Percentiles rank a stretch among this genome's conserved stretches.
phyloP scores from a whole-genome alignment of 768 basidiomycete genomes.

The Clathrus columnatus region DNA sequence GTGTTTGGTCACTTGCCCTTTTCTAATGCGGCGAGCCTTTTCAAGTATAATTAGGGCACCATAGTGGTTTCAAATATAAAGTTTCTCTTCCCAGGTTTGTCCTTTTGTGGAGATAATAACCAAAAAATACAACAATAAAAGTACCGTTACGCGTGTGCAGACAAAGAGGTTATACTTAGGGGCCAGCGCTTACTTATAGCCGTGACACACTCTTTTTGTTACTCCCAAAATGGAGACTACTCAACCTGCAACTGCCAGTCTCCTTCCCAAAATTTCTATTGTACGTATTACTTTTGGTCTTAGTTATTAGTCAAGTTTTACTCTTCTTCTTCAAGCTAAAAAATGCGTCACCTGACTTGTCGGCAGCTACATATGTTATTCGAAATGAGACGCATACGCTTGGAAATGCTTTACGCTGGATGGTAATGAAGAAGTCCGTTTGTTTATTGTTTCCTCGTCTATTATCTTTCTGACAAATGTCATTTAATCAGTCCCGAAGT shows the following conservation, averaged over 20 bases:
- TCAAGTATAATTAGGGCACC: constrained; percentile 5
- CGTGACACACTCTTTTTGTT: neutral
- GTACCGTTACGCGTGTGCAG: neutral
- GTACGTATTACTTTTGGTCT: neutral
- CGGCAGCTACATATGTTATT: constrained; percentile 86
- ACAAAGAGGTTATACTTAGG: no score
- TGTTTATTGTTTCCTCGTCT: constrained; percentile 19
- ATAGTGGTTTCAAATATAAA: neutral
- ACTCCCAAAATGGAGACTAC: neutral
- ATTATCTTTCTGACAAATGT: neutral
- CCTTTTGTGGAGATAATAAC: neutral
- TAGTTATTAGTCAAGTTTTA: neutral
- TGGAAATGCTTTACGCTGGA: constrained; percentile 92
- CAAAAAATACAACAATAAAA: neutral
- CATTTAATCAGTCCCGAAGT: constrained; percentile 68
- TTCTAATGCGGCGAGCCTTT: constrained; percentile 12
- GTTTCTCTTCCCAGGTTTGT: neutral
- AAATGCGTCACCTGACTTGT: constrained; percentile 72
- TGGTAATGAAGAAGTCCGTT: constrained; percentile 96
- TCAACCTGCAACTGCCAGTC: neutral
- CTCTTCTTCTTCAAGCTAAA: constrained; percentile 50
- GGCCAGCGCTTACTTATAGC: neutral
- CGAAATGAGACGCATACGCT: constrained; percentile 93
- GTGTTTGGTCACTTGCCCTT: constrained; percentile 2
- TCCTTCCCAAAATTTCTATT: constrained; percentile 10